These are phyloP conservation scores for Ophiostoma sp. DNA, from an alignment of 2,329 filamentous ascomycete genomes.

Conservation along the genomic window DNA sequence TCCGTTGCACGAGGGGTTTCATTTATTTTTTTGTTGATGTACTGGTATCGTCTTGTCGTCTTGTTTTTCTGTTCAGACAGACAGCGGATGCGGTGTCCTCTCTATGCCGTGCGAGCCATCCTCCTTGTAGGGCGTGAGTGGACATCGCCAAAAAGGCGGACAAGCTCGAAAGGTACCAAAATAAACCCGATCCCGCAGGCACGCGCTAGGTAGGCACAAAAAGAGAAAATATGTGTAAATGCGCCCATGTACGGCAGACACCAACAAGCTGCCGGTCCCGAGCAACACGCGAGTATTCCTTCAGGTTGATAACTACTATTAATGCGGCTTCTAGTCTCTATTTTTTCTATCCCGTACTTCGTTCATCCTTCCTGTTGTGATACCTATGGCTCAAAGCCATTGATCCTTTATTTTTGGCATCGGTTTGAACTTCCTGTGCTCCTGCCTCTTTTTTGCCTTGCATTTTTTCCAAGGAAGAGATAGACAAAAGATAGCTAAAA, in stretches of 20 bases:
- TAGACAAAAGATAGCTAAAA: not conserved
- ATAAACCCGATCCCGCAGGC: slow-evolving; percentile 6
- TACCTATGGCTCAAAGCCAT: not conserved
- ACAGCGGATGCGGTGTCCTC: not conserved
- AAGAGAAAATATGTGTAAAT: not conserved
- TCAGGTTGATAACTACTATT: not conserved
- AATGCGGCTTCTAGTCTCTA: not conserved
- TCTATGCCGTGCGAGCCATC: not conserved
- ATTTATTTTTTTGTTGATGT: not conserved
- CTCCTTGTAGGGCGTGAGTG: not conserved
- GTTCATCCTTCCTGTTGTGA: not conserved
- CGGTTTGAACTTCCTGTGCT: not conserved
- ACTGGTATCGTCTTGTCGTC: not conserved
- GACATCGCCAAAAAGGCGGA: not conserved
- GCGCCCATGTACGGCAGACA: not conserved
- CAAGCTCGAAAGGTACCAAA: not conserved
- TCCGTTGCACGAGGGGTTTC: not conserved
- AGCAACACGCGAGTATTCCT: not conserved
- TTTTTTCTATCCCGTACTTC: not conserved
- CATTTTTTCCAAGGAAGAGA: not conserved
- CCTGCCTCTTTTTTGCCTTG: not conserved
- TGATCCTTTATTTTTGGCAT: not conserved
- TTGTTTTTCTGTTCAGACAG: not conserved
- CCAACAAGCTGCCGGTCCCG: not conserved
- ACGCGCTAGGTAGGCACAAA: not conserved